Base-by-base conservation (phyloP, 257 asterid genomes). In the Fraxinus pennsylvanica region DNA sequence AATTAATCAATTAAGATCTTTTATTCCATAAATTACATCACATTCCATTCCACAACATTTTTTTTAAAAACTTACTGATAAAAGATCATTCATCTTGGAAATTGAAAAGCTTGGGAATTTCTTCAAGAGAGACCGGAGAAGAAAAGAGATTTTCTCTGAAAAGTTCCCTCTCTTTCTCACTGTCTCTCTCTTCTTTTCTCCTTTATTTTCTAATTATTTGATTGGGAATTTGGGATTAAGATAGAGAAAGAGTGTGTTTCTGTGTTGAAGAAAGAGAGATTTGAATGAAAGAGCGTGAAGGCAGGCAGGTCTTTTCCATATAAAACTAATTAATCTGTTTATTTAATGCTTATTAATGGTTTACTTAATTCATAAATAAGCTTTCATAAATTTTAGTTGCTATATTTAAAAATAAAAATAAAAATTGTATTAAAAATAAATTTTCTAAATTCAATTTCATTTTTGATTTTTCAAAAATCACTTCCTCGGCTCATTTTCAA, bases 31-130 rank as follows among this genome's bases (percentile, higher is more conserved):
- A 47, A 57, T n/a, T 57, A 21, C 50, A 50, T 68, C 74, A 47
- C 36, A 13, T 27, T 45, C 35, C 36, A 29, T 66, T 76, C 63
- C 21, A 17, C 73, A 13, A 43, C 15, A 43, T 10, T 43, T 12
- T 9, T 41, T 43, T 10, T 43, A 1, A 10, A 52, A 77, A 78
- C 81, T 78, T 83, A 90, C 97, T 85, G 92, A 50, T 86, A 92
- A 82, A 73, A 92, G 97, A 84, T 92, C 94, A 61, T 92, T 92
- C 97, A 91, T 92, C 67, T 15, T 79, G 90, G 79, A 61, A 75
- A 71, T 57, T 29, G 76, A 79, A 77, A 65, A 32, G 54, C 76
- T 35, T 75, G 83, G 71, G 14, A 61, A 71, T 71, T 72, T 57
- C 10, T 70, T 21, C 80, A 82, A 59, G 83, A 59, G 83, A 83